These are phyloP conservation scores for Aspergillus novofumigatus DNA, from an alignment of 2,329 filamentous ascomycete genomes.

Conservation along the genomic window DNA sequence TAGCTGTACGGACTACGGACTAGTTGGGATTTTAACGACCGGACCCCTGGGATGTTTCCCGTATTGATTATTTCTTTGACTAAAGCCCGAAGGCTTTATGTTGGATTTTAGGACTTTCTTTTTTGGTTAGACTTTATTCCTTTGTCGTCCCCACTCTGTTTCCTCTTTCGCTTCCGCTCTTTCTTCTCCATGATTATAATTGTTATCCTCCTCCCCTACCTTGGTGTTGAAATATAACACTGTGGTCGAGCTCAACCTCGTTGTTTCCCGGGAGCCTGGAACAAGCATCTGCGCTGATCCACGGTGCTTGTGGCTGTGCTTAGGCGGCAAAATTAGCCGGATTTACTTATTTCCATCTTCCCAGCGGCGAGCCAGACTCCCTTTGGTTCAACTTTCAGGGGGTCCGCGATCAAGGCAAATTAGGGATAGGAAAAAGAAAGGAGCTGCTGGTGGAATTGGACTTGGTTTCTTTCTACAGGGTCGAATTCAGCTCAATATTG, in stretches of 20 bases:
- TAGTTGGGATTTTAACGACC: background rate
- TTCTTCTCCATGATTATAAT: constrained; percentile 11
- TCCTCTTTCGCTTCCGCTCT: constrained; percentile 2
- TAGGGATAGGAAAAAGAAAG: background rate
- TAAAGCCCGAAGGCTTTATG: background rate
- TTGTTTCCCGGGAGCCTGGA: background rate
- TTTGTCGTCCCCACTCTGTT: background rate
- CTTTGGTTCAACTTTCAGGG: constrained; percentile 1
- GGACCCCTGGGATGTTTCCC: background rate
- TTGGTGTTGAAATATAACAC: background rate
- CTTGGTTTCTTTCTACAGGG: background rate
- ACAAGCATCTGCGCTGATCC: background rate
- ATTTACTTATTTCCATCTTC: constrained; percentile 5
- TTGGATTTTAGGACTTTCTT: too few relatives aligned
- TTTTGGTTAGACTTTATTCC: background rate
- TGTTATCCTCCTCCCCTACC: constrained; percentile 1
- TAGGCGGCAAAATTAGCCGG: constrained; percentile 10
- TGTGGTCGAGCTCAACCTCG: background rate
- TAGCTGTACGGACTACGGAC: background rate
- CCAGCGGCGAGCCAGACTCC: background rate
- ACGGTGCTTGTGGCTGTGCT: constrained; percentile 5
- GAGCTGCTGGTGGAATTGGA: background rate
- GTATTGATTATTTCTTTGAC: background rate
- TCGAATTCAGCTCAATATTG: background rate
- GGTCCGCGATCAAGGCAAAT: constrained; percentile 1